Percentiles rank a stretch among this genome's conserved stretches.
phyloP scores from a whole-genome alignment of 2,329 filamentous ascomycete species.

The Dactylonectria macrodidyma region DNA sequence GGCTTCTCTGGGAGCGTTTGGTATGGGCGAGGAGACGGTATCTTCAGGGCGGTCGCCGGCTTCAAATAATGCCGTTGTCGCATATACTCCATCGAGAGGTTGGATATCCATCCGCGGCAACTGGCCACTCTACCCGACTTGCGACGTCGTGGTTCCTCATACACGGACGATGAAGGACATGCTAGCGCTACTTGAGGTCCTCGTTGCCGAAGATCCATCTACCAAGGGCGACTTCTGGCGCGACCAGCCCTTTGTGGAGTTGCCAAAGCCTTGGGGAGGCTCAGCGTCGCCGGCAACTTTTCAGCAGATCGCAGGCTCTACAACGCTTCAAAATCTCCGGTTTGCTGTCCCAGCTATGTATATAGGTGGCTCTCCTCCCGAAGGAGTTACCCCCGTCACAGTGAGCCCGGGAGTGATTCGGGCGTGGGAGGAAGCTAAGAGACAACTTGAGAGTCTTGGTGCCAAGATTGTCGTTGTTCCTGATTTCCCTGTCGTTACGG shows the following conservation, averaged over 20 bases:
- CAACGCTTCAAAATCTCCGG: slow-evolving; percentile 58
- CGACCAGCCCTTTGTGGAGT: slow-evolving; percentile 60
- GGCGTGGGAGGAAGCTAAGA: slow-evolving; percentile 51
- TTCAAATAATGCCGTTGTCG: slow-evolving; percentile 68
- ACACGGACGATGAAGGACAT: slow-evolving; percentile 66
- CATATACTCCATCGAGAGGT: slow-evolving; percentile 69
- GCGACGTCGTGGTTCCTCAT: slow-evolving; percentile 68
- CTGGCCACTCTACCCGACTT: slow-evolving; percentile 69
- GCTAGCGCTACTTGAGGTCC: slow-evolving; percentile 63
- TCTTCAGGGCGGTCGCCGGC: slow-evolving; percentile 69
- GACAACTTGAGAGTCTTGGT: slow-evolving; percentile 56
- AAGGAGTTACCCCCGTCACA: not conserved
- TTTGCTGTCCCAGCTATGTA: slow-evolving; percentile 68
- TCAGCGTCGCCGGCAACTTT: slow-evolving; percentile 50
- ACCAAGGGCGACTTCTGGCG: slow-evolving; percentile 67
- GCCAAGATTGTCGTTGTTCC: slow-evolving; percentile 44
- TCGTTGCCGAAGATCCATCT: slow-evolving; percentile 59
- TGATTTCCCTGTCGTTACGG: slow-evolving; percentile 62
- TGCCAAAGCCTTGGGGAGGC: slow-evolving; percentile 52
- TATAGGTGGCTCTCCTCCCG: slow-evolving; percentile 54
- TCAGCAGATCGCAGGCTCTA: slow-evolving; percentile 47
- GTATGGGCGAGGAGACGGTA: slow-evolving; percentile 68
- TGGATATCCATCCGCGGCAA: slow-evolving; percentile 66
- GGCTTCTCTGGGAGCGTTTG: slow-evolving; percentile 66
- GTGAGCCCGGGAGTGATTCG: slow-evolving; percentile 30